Base-by-base conservation (phyloP, 805 yeast genomes). In the Saccharomyces jurei region DNA sequence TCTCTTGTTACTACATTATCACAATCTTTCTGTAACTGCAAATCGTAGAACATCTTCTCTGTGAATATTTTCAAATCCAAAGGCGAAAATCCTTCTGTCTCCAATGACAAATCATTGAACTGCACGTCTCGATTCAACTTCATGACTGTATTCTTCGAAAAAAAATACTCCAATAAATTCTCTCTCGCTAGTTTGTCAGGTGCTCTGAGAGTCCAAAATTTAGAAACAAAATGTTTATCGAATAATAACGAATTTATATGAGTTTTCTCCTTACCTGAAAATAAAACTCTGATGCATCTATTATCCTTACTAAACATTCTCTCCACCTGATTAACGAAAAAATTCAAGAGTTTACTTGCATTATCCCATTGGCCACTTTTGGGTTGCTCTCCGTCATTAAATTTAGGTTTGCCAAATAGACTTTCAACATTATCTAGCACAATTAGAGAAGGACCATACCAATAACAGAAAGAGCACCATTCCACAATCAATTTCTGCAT, bases 61-160 rank as follows among this genome's bases (percentile, higher is more conserved):
- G 81, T 77, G 10, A 92, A 71, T 4, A 81, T 79, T 70, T 83
- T 81, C 55, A 92, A 66, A 67, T 92, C 99, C 27, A 83, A 81
- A 0, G 97, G 96, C 29, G 88, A 79, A 66, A 85, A 92, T 0
- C 98, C 98, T 62, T 92, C 98, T 0, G 96, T 87, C 52, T 84
- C 92, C 41, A 80, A 58, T 0, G 85, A 77, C 30, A 85, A 69
- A 58, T 83, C 85, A 27, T 77, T 70, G 10, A 78, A 54, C 48
- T 78, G 74, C 54, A 82, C 72, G 3, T 66, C 71, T 4, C 74
- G 65, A 32, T 78, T 75, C 27, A 78, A 67, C 1, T 55, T 41
- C 32, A 78, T 54, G 0, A 61, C 62, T 5, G 21, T 4, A 28
- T 62, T 63, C 29, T 60, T 54, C 2, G 65, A 65, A 3, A 84